Evolutionary conservation across 108 stramenopile genomes (phyloP).

Genomic region (Cafeteria roenbergensis): DNA sequence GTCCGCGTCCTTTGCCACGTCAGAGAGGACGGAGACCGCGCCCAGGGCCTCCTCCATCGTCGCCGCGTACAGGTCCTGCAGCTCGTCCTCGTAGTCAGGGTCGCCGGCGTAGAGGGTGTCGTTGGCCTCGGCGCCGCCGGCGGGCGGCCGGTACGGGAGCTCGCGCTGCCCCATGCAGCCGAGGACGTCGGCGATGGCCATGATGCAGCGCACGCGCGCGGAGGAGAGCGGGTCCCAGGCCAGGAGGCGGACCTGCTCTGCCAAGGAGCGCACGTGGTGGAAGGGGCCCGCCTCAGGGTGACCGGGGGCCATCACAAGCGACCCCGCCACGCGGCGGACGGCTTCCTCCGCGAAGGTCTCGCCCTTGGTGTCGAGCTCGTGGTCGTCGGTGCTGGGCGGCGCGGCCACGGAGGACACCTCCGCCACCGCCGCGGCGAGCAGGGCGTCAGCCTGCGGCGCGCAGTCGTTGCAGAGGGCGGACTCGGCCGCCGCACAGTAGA

Average conservation of each 20-base stretch:
- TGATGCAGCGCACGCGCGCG: too few species aligned
- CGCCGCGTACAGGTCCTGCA: too few species aligned
- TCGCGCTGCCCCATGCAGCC: not conserved
- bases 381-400: not conserved
- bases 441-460: not conserved
- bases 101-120: conserved; percentile 1
- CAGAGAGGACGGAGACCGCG: too few species aligned
- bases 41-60: too few species aligned
- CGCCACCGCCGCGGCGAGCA: not conserved
- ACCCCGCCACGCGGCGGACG: not conserved
- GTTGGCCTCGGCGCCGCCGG: not conserved
- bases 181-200: not conserved
- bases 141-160: not conserved
- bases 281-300: not conserved
- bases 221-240: not conserved
- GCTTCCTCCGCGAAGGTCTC: not conserved
- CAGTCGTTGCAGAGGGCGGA: not conserved
- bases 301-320: not conserved
- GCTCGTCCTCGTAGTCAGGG: not conserved
- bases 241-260: not conserved
- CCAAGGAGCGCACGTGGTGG: not conserved
- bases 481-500: not conserved
- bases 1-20: too few species aligned
- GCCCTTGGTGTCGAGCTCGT: too few species aligned
- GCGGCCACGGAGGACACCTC: not conserved